These are phyloP conservation scores for Termitomyces sp. DNA, from an alignment of 768 basidiomycete genomes.

Conservation along the genomic window DNA sequence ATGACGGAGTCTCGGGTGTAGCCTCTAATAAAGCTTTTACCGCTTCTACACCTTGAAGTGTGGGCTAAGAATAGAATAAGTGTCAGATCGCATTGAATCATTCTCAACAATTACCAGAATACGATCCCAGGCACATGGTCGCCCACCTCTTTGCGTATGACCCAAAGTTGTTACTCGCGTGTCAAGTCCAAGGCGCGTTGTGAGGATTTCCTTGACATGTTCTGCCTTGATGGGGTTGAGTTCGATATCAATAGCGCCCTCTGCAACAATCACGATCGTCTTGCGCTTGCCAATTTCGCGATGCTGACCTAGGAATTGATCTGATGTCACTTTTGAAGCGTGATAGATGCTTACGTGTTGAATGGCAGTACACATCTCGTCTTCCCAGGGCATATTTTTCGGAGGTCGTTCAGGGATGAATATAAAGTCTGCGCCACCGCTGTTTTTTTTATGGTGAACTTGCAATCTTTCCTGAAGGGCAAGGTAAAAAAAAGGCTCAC, in stretches of 20 bases:
- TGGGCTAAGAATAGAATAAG: conserved; percentile 56
- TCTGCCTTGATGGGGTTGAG: conserved; percentile 90
- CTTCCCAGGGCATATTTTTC: conserved; percentile 76
- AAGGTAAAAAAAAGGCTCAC: conserved; percentile 34
- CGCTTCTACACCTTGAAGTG: conserved; percentile 91
- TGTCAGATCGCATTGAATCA: not conserved
- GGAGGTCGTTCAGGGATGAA: conserved; percentile 97
- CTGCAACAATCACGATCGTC: conserved; percentile 97
- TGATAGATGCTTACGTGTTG: conserved; percentile 51
- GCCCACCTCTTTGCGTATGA: conserved; percentile 94
- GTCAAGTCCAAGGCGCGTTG: conserved; percentile 86
- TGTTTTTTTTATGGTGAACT: conserved; percentile 22
- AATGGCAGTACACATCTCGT: conserved; percentile 86
- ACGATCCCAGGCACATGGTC: conserved; percentile 90
- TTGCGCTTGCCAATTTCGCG: conserved; percentile 91
- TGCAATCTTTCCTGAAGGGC: not conserved
- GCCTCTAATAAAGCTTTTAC: conserved; percentile 85
- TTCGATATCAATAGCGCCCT: conserved; percentile 87
- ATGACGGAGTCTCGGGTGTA: conserved; percentile 89
- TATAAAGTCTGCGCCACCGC: conserved; percentile 92
- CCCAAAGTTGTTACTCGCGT: conserved; percentile 96
- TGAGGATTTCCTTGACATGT: conserved; percentile 85
- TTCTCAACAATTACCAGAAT: conserved; percentile 60
- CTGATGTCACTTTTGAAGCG: not conserved
- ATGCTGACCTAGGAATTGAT: conserved; percentile 51